phyloP scores from a whole-genome alignment of 2,329 filamentous ascomycete genomes.

The Periconia macrospinosa region DNA sequence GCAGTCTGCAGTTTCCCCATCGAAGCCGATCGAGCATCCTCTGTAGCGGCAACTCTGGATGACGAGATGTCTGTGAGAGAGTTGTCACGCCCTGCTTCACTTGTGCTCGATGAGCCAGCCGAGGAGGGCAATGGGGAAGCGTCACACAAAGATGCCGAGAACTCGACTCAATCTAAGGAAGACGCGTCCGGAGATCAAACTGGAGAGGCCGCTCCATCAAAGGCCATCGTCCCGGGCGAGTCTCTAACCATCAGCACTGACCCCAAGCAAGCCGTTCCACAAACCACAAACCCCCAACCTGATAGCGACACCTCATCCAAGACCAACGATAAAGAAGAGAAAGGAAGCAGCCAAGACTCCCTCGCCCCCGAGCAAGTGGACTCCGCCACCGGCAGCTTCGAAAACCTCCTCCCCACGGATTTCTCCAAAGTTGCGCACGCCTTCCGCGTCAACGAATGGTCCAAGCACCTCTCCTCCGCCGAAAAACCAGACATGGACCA shows the following conservation, averaged over 20 bases:
- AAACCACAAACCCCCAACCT: too few species aligned
- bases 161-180: background rate
- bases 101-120: constrained; percentile 16
- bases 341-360: too few species aligned
- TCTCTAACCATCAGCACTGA: constrained; percentile 35
- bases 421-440: constrained; percentile 77
- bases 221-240: constrained; percentile 8
- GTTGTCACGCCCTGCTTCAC: constrained; percentile 30
- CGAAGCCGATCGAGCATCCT: constrained; percentile 49
- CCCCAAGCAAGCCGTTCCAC: constrained; percentile 22
- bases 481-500: constrained; percentile 71
- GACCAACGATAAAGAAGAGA: too few species aligned
- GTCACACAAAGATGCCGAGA: background rate
- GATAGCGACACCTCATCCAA: too few species aligned
- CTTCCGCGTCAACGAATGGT: constrained; percentile 94
- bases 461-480: constrained; percentile 80
- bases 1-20: constrained; percentile 35
- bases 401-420: constrained; percentile 66
- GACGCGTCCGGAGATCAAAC: too few species aligned
- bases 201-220: too few species aligned
- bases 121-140: background rate
- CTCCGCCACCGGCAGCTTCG: constrained; percentile 48
- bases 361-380: constrained; percentile 19
- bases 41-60: constrained; percentile 59
- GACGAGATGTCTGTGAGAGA: constrained; percentile 46